Base-by-base conservation (phyloP, 192 early-diverging fungal species). In the Backusella liffmaniae region DNA sequence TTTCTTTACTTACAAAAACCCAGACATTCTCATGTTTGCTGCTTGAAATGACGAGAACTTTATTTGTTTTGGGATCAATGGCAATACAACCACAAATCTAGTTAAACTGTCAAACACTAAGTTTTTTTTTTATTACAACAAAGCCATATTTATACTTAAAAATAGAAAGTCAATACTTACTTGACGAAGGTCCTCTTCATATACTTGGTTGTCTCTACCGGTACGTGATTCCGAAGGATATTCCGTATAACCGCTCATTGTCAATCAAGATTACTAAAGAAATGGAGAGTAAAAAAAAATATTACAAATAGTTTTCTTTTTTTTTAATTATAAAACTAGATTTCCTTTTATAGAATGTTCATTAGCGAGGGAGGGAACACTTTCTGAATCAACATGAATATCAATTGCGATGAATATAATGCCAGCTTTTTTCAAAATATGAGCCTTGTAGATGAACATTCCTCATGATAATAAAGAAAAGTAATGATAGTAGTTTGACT, bases 11-110 rank as follows among this genome's bases (percentile, higher is more conserved):
- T 75, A 81, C 82, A 42, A 89, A 32, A 7, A 89, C 84, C 86
- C 86, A 89, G 21, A 82, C 86, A 34, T 79, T 77, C 21, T 82
- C 78, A 30, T 85, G 70, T 49, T 84, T 88, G 42, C 80, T 72
- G 65, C 87, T 86, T 29, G 86, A 79, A 30, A 89, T 84, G 59
- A 89, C 46, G 32, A 89, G 66, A 8, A 89, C 77, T 49, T 83
- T 82, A 46, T 82, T 80, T 18, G 77, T 82, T 59, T 71, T 30
- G 13, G 44, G 77, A 66, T 89, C 84, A 59, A 88, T 74, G 5
- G 87, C 85, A 13, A 89, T 78, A 67, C 88, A 89, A 23, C 87
- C 88, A 37, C 84, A 85, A 53, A 78, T 53, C 77, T 78, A 29
- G 13, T 16, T 18, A 49, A 46, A 37, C n/a, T 56, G 53, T 56